Evolutionary conservation across 202 grass and related monocot species (phyloP).

Genomic region (Tripidium arundinaceum): DNA sequence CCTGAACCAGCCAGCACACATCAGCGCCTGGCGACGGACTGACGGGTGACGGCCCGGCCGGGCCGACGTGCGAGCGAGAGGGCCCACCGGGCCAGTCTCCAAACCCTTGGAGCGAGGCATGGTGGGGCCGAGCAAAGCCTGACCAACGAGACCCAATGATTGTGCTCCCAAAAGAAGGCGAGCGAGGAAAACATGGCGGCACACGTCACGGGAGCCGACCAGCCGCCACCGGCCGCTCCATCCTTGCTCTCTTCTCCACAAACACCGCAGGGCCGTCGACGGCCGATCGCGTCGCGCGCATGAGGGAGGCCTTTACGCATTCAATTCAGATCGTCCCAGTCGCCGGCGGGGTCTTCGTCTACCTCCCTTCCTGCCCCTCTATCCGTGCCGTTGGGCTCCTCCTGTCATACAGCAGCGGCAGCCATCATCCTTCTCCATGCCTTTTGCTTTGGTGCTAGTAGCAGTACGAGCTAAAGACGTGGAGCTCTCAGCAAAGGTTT

Average conservation of each 20-base stretch:
- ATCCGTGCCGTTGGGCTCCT: neutral
- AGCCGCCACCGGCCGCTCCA: neutral
- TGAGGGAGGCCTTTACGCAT: no score
- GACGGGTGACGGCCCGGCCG: no score
- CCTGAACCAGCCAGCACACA: neutral
- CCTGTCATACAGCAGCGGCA: neutral
- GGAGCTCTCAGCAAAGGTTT: slow-evolving; percentile 4
- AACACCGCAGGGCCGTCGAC: neutral
- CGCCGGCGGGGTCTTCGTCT: neutral
- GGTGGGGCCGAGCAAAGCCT: slow-evolving; percentile 15
- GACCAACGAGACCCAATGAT: slow-evolving; percentile 23
- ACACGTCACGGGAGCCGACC: neutral
- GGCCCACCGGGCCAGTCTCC: neutral
- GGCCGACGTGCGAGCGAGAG: neutral
- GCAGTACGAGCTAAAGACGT: neutral
- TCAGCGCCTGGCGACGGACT: neutral
- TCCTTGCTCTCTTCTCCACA: neutral
- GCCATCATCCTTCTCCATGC: neutral
- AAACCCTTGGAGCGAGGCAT: neutral
- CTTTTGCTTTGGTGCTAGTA: neutral
- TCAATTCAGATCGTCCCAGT: neutral
- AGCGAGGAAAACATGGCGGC: slow-evolving; percentile 17
- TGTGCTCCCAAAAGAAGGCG: slow-evolving; percentile 2
- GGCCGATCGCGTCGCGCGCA: no score
- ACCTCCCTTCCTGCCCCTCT: neutral